These are phyloP conservation scores for Eremothecium sinecaudum DNA, from an alignment of 1,139 yeast species.

Conservation along the genomic window DNA sequence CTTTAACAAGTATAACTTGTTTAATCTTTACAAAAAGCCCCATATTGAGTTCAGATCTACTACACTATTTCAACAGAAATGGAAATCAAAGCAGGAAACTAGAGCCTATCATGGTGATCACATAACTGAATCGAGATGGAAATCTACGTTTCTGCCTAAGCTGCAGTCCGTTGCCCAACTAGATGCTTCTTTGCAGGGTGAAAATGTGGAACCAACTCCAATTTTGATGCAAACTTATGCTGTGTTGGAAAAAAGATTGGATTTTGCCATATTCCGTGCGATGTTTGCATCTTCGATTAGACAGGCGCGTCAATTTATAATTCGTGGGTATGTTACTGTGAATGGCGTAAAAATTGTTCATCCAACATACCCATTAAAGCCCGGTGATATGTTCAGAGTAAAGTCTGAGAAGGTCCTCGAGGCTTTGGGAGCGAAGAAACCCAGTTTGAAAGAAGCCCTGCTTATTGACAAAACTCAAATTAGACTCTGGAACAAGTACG, in stretches of 20 bases:
- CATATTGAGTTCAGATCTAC: constrained; percentile 44
- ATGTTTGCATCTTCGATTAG: constrained; percentile 90
- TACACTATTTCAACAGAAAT: constrained; percentile 80
- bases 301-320: constrained; percentile 85
- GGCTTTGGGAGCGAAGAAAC: constrained; percentile 81
- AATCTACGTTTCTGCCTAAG: constrained; percentile 59
- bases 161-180: constrained; percentile 79
- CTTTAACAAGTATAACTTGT: constrained; percentile 84
- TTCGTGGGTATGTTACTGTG: constrained; percentile 75
- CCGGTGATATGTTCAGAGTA: constrained; percentile 84
- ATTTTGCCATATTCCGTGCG: constrained; percentile 80
- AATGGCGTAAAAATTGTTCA: constrained; percentile 71
- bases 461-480: constrained; percentile 65
- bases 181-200: constrained; percentile 64
- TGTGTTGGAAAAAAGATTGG: constrained; percentile 77
- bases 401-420: constrained; percentile 76
- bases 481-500: constrained; percentile 63
- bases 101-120: constrained; percentile 96
- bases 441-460: constrained; percentile 57
- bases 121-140: constrained; percentile 75
- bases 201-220: constrained; percentile 53
- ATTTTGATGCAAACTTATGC: constrained; percentile 84
- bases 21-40: constrained; percentile 69
- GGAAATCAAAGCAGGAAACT: constrained; percentile 84
- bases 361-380: constrained; percentile 66